Evolutionary conservation across 805 yeast species (phyloP), one percentile per base, ranked within the genome.

Genomic region (Yarrowia osloensis): DNA sequence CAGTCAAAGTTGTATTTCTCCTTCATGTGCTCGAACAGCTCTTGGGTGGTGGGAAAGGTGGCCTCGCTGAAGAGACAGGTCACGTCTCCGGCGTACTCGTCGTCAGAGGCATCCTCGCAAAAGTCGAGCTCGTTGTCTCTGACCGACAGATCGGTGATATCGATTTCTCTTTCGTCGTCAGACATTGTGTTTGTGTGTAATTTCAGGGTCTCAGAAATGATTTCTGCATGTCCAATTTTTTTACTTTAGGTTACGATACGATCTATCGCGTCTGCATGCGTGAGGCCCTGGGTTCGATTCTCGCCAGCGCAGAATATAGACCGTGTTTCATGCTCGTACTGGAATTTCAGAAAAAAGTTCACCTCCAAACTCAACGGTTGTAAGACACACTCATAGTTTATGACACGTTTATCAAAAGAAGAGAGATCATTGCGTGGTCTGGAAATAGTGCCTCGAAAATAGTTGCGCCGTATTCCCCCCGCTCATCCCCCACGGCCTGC

Each of bases 51-150:
- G 24, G 68, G 67, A 26, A 68, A 65, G 26, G 69, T 66, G 19
- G 66, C 62, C 29, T 67, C 65, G 67, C 73, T 69, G 49, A 69
- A 70, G 19, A 71, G 57, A 33, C 73, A 72, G 24, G 72, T 66
- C 24, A 71, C 62, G 17, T 70, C 68, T 46, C 69, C 72, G 13
- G 66, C 66, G 33, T 61, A 61, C 63, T 73, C 73, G 44, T 72
- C 74, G 42, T 68, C 70, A 8, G 74, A 72, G 55, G 67, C 69
- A 40, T 71, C 71, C 2, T 73, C 71, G 8, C 69, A 71, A 21
- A 72, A 72, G 15, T 72, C 75, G 6, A 73, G 70, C 65, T 73
- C 75, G 59, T 73, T 73, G 21, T 69, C 69, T 19, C 59, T 66
- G 15, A 59, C 59, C 42, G 69, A 69, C 21, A 72, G 67, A 26